A percentile compares a stretch with the other conserved stretches of the same genome.
phyloP scores from a whole-genome alignment of 73 alveolate species.

The Paraurostyla sp. region DNA sequence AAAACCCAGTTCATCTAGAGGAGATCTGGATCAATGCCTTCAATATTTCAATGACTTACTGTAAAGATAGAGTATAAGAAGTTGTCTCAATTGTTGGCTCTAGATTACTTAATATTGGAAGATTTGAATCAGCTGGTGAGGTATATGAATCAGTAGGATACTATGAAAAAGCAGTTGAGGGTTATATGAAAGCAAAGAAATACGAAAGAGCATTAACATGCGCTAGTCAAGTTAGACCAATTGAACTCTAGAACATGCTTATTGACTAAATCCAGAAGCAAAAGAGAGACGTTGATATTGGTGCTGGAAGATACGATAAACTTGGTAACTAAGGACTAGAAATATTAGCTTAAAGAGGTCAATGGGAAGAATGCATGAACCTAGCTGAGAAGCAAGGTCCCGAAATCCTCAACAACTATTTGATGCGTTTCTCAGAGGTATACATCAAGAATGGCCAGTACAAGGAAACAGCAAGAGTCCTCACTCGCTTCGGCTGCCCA shows the following conservation, averaged over 20 bases:
- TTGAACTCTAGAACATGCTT: slow-evolving; percentile 82
- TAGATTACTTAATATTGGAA: slow-evolving; percentile 89
- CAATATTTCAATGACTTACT: slow-evolving; percentile 94
- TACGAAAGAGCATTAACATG: slow-evolving; percentile 95
- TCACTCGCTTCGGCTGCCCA: slow-evolving; percentile 95
- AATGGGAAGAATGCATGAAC: slow-evolving; percentile 93
- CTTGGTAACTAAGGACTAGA: slow-evolving; percentile 84
- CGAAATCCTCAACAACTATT: slow-evolving; percentile 91
- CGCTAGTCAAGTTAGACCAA: slow-evolving; percentile 85
- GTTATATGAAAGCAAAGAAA: slow-evolving; percentile 88
- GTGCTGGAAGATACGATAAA: slow-evolving; percentile 75
- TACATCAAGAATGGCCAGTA: slow-evolving; percentile 93
- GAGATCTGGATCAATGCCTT: slow-evolving; percentile 97
- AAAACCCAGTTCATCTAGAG: slow-evolving; percentile 93
- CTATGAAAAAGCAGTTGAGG: slow-evolving; percentile 96
- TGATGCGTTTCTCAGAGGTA: slow-evolving; percentile 89
- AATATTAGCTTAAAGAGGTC: slow-evolving; percentile 81
- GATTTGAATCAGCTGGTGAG: slow-evolving; percentile 96
- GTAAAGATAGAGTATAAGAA: slow-evolving; percentile 94
- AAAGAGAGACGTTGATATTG: slow-evolving; percentile 74
- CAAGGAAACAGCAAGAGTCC: slow-evolving; percentile 94
- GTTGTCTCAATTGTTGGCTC: slow-evolving; percentile 94
- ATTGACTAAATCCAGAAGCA: slow-evolving; percentile 79
- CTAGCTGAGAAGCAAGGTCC: slow-evolving; percentile 93
- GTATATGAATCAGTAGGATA: slow-evolving; percentile 96